phyloP scores from a whole-genome alignment of 768 basidiomycete genomes.

The Mrakia hoshinonis region DNA sequence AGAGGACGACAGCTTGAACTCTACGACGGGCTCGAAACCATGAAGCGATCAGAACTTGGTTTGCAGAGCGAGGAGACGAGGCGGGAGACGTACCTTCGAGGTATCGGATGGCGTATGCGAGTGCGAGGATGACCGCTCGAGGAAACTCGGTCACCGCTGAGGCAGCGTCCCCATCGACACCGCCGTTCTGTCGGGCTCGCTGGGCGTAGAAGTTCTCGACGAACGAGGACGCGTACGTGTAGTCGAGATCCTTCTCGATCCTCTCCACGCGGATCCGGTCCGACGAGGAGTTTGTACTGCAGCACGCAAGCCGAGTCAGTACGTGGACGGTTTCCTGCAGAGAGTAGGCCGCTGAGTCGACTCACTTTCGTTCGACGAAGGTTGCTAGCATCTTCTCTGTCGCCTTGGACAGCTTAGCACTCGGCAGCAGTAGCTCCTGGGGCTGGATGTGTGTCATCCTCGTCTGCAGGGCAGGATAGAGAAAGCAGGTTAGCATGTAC shows the following conservation, averaged over 20 bases:
- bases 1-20: conserved; percentile 69
- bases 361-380: conserved; percentile 52
- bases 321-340: too few species aligned
- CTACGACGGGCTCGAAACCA: conserved; percentile 34
- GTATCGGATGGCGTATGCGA: conserved; percentile 36
- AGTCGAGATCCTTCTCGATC: conserved; percentile 51
- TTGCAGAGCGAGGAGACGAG: conserved; percentile 49
- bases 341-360: neutral
- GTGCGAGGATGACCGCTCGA: conserved; percentile 35
- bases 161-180: conserved; percentile 23
- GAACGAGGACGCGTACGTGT: conserved; percentile 60
- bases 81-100: conserved; percentile 36
- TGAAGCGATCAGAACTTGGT: conserved; percentile 40
- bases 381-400: conserved; percentile 69
- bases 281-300: conserved; percentile 17
- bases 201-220: conserved; percentile 58
- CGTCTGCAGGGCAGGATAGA: conserved; percentile 50
- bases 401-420: conserved; percentile 52
- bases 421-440: conserved; percentile 65
- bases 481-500: neutral
- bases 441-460: conserved; percentile 77
- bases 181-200: conserved; percentile 47
- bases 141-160: conserved; percentile 37
- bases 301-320: neutral
- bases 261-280: conserved; percentile 61